A percentile compares a stretch with the other conserved stretches of the same genome.
Evolutionary conservation across 163 green algal species (phyloP).

Genomic region (Chlorella variabilis): DNA sequence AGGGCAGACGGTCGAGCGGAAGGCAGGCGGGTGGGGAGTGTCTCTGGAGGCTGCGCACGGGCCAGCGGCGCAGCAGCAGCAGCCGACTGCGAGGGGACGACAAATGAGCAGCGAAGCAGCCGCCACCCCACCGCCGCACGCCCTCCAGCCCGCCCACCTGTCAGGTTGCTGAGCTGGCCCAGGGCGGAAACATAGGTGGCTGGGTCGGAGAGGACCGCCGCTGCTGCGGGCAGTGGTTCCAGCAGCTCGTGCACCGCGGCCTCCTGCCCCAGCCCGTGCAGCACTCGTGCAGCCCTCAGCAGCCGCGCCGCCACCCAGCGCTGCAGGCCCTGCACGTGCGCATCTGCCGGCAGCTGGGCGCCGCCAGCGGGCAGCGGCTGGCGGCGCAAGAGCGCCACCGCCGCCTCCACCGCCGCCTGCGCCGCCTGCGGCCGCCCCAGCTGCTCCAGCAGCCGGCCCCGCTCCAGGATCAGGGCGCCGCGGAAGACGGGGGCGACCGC

Average conservation of each 20-base stretch:
- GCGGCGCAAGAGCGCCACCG: neutral
- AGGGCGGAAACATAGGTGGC: neutral
- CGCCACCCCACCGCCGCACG: too few species aligned
- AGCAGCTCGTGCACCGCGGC: neutral
- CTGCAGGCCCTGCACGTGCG: neutral
- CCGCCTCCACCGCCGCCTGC: neutral
- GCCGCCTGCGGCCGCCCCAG: neutral
- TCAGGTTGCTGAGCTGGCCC: slow-evolving; percentile 3
- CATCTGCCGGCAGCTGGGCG: neutral
- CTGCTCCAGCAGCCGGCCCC: neutral
- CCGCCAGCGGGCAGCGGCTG: neutral
- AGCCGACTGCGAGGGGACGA: neutral
- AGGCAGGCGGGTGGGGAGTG: neutral
- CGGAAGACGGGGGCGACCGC: neutral
- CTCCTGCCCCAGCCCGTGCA: slow-evolving; percentile 12
- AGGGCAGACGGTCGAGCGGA: neutral
- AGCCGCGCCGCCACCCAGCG: slow-evolving; percentile 5
- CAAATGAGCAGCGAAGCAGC: too few species aligned
- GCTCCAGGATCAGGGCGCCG: neutral
- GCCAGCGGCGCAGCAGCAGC: too few species aligned
- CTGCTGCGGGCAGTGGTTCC: neutral
- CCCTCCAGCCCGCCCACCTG: neutral
- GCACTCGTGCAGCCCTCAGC: neutral
- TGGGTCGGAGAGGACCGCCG: neutral
- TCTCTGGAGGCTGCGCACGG: too few species aligned